phyloP scores from a whole-genome alignment of 2,329 filamentous ascomycete species.

The Samsoniella hepiali region DNA sequence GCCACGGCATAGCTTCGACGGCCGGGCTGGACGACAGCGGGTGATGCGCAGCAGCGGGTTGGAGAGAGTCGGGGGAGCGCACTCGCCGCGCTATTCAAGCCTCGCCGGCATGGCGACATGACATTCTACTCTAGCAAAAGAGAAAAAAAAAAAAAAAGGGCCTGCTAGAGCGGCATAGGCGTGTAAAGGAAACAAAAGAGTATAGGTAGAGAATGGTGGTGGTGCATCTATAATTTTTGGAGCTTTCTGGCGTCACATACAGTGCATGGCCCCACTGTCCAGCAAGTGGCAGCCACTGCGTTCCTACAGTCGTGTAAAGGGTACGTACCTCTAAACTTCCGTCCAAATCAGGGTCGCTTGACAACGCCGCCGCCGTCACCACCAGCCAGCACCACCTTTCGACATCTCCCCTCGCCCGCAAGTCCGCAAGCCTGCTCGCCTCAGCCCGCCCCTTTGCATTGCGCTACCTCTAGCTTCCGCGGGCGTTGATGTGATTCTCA shows the following conservation, averaged over 20 bases:
- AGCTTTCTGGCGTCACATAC: background rate
- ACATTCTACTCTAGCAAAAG: constrained; percentile 1
- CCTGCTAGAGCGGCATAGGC: background rate
- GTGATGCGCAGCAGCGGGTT: background rate
- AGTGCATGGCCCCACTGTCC: background rate
- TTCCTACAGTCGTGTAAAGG: no score
- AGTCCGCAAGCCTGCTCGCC: background rate
- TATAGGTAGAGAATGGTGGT: background rate
- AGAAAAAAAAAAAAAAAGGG: background rate
- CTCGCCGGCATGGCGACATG: constrained; percentile 18
- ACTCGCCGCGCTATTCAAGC: constrained; percentile 1
- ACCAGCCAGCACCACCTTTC: constrained; percentile 6
- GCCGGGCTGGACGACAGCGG: constrained; percentile 44
- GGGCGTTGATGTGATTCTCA: background rate
- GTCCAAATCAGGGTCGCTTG: background rate
- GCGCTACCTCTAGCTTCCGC: background rate
- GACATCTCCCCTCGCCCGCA: constrained; percentile 11
- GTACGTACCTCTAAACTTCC: background rate
- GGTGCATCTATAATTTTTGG: background rate
- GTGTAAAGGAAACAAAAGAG: no score
- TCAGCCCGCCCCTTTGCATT: background rate
- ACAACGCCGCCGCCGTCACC: constrained; percentile 4
- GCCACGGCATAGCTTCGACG: constrained; percentile 71
- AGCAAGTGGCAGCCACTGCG: no score
- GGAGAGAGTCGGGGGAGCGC: constrained; percentile 8